Base-by-base conservation (phyloP, 2,329 filamentous ascomycete species). In the Periglandula ipomoeae region DNA sequence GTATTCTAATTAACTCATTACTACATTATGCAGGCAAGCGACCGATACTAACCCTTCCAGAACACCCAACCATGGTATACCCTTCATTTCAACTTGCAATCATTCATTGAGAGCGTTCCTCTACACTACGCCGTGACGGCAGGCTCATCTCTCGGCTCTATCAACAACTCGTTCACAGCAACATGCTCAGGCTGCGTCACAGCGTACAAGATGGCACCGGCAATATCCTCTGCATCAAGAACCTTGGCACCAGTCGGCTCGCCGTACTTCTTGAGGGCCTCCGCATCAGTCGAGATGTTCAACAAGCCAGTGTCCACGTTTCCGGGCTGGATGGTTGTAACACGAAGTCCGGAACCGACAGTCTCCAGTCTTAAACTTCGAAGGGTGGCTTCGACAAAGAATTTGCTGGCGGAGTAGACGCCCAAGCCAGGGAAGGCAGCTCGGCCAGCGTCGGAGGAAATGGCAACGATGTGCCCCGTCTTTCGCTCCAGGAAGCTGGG, bases 311-410 rank as follows among this genome's bases (percentile, higher is more conserved):
- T 90, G 5, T 77, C 76, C 2, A 82, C 83, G 61, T 91, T 90
- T 1, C 87, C 87, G 0, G 87, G 87, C 69, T 91, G 87, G 3
- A 91, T 74, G 32, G 77, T 73, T 0, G 86, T 89, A 37, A 91
- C 85, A 2, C 85, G 74, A 44, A 91, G 66, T 0, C 87, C 87
- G 0, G 77, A 78, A 0, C 84, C 85, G 0, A 83, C 86, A 0
- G 85, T 90, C 71, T 91, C 87, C 7, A 90, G 67, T 8, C 87
- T 79, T 55, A 91, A 66, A 27, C 74, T 74, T 65, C 90, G 86
- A n/a, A 91, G 72, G 0, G 85, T 86, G 1, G 85, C 86, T 63
- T 91, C 87, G 48, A 91, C 85, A 61, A 91, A 91, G 75, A 90
- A 89, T 63, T 91, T 91, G 65, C 79, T 85, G 23, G 84, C 87